phyloP scores from a whole-genome alignment of 768 basidiomycete genomes.

The Leccinum truebloodii region DNA sequence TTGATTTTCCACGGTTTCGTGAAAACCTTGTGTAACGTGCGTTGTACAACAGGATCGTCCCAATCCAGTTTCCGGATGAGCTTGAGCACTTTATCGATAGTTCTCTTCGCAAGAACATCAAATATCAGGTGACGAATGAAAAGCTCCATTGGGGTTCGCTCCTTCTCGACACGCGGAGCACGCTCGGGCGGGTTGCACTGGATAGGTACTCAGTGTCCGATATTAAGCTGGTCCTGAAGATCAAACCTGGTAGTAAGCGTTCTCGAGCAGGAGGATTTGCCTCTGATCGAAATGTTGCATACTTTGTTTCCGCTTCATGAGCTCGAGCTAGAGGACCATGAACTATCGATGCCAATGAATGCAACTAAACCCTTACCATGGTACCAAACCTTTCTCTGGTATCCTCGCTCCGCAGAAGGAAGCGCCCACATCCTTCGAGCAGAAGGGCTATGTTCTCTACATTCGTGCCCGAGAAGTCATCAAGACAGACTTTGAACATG shows the following conservation, averaged over 20 bases:
- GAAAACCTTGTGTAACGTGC: conserved; percentile 82
- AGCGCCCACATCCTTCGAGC: conserved; percentile 92
- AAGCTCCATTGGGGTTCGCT: conserved; percentile 83
- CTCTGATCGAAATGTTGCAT: conserved; percentile 92
- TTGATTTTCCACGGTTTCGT: conserved; percentile 99
- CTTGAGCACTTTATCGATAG: conserved; percentile 94
- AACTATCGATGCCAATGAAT: conserved; percentile 2
- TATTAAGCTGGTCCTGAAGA: conserved; percentile 1
- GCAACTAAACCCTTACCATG: conserved; percentile 58
- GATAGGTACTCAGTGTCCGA: conserved; percentile 9
- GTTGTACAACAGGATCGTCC: conserved; percentile 69
- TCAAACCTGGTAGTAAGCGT: conserved; percentile 93
- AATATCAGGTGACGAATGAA: conserved; percentile 96
- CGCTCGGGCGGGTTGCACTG: conserved; percentile 98
- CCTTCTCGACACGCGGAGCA: conserved; percentile 79
- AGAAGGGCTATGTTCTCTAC: conserved; percentile 91
- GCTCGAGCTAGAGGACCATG: conserved; percentile 64
- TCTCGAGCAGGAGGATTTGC: conserved; percentile 87
- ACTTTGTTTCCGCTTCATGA: conserved; percentile 93
- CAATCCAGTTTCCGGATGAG: conserved; percentile 93
- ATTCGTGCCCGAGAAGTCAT: conserved; percentile 91
- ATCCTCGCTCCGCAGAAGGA: conserved; percentile 82
- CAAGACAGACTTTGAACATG: conserved; percentile 95
- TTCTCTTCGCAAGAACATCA: conserved; percentile 89
- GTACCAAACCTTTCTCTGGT: conserved; percentile 84